Percentiles rank a stretch among this genome's conserved stretches.
Conservation (phyloP, 164 flowering plant genomes). For the Tinospora cordifolia region DNA sequence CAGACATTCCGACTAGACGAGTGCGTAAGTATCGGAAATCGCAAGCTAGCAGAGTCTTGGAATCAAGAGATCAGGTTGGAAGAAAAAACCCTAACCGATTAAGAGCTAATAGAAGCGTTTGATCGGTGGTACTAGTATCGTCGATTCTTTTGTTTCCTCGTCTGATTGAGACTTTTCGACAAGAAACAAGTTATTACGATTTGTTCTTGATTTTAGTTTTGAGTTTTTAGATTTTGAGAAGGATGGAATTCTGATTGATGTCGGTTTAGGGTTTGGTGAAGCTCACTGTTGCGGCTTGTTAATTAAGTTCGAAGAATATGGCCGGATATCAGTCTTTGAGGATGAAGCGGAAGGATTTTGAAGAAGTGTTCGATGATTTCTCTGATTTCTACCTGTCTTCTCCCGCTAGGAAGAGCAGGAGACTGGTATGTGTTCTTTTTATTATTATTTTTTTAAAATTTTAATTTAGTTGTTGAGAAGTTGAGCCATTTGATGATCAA, state of each 20-base stretch:
- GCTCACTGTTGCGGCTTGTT: background rate
- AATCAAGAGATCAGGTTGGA: too few species aligned
- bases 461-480: background rate
- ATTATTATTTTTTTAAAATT: too few species aligned
- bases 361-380: conserved; percentile 58
- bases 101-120: background rate
- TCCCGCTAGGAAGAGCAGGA: conserved; percentile 75
- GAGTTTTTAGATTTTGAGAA: background rate
- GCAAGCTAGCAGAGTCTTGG: too few species aligned
- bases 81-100: too few species aligned
- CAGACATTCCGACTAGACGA: too few species aligned
- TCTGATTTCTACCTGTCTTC: conserved; percentile 81
- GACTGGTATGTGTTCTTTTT: conserved; percentile 39
- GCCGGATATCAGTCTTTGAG: conserved; percentile 26
- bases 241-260: background rate
- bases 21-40: too few species aligned
- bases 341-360: conserved; percentile 65
- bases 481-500: background rate
- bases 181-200: too few species aligned
- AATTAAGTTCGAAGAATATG: conserved; percentile 11
- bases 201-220: background rate
- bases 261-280: conserved; percentile 3
- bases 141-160: background rate
- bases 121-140: background rate
- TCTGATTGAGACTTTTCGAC: background rate